Evolutionary conservation across 345 rosid genomes (phyloP).

Genomic region (Balakata baccata): DNA sequence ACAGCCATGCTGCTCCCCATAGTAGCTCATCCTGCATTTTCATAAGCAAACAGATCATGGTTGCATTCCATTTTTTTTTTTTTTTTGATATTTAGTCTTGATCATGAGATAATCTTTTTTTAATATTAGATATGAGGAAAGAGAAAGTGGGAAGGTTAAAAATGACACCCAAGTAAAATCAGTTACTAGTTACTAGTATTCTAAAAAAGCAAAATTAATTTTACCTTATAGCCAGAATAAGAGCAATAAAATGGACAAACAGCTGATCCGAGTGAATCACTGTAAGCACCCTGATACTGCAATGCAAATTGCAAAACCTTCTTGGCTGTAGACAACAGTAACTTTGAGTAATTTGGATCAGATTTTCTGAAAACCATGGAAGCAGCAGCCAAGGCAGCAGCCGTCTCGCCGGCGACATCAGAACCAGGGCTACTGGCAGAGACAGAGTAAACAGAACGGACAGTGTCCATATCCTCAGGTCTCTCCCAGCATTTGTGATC

Average conservation of each 20-base stretch:
- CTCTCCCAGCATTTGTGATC: conserved; percentile 97
- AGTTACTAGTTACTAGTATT: no score
- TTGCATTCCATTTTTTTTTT: no score
- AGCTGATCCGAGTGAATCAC: conserved; percentile 71
- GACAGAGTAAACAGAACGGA: conserved; percentile 61
- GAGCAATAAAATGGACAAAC: conserved; percentile 92
- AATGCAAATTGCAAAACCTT: conserved; percentile 72
- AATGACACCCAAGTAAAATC: no score
- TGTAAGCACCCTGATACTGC: conserved; percentile 72
- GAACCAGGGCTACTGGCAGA: conserved; percentile 84
- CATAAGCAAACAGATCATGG: no score
- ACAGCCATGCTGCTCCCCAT: conserved; percentile 89
- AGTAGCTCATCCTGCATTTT: conserved; percentile 69
- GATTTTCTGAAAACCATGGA: conserved; percentile 71
- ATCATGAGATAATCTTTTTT: no score
- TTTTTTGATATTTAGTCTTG: no score
- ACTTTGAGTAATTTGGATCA: conserved; percentile 49
- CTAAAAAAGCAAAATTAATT: neutral
- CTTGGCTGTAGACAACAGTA: conserved; percentile 56
- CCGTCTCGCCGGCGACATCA: conserved; percentile 83
- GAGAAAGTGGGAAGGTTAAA: no score
- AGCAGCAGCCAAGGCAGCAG: conserved; percentile 89
- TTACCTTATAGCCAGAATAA: conserved; percentile 81
- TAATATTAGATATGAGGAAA: no score
- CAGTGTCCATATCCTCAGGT: conserved; percentile 94